Base-by-base conservation (phyloP, 2,329 filamentous ascomycete genomes). In the Aspergillus niger region DNA sequence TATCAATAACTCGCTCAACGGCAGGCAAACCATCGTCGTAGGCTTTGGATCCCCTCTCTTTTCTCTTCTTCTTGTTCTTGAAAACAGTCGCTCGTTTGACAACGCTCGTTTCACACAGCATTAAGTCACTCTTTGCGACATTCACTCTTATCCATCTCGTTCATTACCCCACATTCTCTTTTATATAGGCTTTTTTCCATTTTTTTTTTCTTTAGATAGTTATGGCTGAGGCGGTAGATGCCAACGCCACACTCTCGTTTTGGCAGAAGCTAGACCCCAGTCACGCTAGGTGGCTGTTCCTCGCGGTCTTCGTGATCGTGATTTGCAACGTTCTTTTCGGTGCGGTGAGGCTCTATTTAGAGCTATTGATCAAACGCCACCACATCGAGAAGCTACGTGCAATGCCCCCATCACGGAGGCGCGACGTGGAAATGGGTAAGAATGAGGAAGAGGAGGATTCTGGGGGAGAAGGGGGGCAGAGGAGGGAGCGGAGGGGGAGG, bases 401-500 rank as follows among this genome's bases (percentile, higher is more conserved):
- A 43, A 43, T 43, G 39, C n/a, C 39, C 39, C 39, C 39, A 43
- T 43, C 39, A 20, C n/a, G 2, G 2, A 4, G 3, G 15, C 39
- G 39, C 7, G 39, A 43, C 39, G 39, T 43, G 39, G 39, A 43
- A 43, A 0, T 20, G 39, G 39, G 39, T 43, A 0, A 1, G 39
- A 0, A 43, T 43, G 39, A 43, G 39, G 39, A 43, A 43, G 2
- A 43, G 39, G n/a, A 0, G 39, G 39, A n/a, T 17, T 3, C 4
- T n/a, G 2, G 0, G 39, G 5, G 0, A 17, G 28, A 10, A 1
- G 39, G 39, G 2, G 2, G 39, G 0, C 0, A 17, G 28, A 10
- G 28, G 28, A 5, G 24, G 28, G 28, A 2, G 8, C 0, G 5
- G 38, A 8, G 5, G 38, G 13, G 38, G 38, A 0, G 5, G 38